Conservation (phyloP, 176 grass and related monocot genomes). For the Carex scoparia region DNA sequence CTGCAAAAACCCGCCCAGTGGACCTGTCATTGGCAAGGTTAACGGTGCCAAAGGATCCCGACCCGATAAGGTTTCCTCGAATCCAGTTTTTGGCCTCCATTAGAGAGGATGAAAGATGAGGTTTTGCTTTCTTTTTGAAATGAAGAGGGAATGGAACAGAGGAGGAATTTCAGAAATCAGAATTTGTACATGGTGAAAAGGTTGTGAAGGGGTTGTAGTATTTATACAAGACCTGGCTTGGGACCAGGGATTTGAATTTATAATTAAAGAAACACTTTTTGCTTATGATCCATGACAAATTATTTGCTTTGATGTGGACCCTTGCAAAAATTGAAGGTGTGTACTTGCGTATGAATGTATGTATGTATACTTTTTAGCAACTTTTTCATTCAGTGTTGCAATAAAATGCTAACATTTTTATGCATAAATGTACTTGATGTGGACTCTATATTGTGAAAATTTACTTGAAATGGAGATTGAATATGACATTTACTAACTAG, state of each 20-base stretch:
- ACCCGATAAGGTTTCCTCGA: slow-evolving; percentile 64
- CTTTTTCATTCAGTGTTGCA: neutral
- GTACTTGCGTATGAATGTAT: neutral
- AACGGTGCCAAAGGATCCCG: slow-evolving; percentile 67
- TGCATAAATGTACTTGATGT: neutral
- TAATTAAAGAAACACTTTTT: neutral
- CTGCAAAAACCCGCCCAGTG: slow-evolving; percentile 53
- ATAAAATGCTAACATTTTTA: neutral
- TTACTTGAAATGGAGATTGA: neutral
- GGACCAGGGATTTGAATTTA: slow-evolving; percentile 19
- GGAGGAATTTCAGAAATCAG: neutral
- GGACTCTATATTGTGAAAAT: neutral
- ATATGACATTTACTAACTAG: neutral
- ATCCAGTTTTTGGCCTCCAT: slow-evolving; percentile 45
- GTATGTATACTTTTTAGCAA: too few species aligned
- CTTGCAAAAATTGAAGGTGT: neutral
- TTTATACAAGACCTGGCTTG: slow-evolving; percentile 33
- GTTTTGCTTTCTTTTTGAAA: neutral
- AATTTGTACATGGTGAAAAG: neutral
- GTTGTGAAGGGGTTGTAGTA: neutral
- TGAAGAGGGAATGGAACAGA: slow-evolving; percentile 1
- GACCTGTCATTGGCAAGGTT: slow-evolving; percentile 46
- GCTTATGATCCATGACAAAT: neutral
- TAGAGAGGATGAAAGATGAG: slow-evolving; percentile 16
- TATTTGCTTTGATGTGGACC: neutral